A percentile compares a stretch with the other conserved stretches of the same genome.
Evolutionary conservation across 768 basidiomycete species (phyloP).

Genomic region (Kondoa subrosea): DNA sequence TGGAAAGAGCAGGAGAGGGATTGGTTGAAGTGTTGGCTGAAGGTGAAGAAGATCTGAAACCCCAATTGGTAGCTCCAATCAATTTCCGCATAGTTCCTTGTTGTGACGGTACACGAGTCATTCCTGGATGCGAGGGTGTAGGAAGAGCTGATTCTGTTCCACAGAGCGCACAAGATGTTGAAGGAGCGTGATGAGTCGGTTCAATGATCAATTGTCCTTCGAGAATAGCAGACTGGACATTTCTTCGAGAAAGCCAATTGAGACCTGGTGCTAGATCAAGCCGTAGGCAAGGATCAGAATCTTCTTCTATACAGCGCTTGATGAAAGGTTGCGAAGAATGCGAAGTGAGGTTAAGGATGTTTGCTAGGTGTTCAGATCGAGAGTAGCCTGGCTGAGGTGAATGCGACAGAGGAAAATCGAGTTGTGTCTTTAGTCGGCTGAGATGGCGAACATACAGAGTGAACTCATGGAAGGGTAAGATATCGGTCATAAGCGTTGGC

Average conservation of each 20-base stretch:
- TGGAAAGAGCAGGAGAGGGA: not conserved
- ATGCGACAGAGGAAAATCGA: not conserved
- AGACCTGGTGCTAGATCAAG: constrained; percentile 85
- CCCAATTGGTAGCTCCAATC: constrained; percentile 8
- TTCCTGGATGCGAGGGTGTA: not conserved
- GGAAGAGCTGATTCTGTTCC: constrained; percentile 11
- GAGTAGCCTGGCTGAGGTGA: not conserved
- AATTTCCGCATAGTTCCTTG: not conserved
- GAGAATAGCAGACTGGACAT: constrained; percentile 67
- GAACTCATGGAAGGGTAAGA: constrained; percentile 29
- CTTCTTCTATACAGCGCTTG: constrained; percentile 28
- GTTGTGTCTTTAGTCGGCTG: constrained; percentile 14
- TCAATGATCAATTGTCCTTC: constrained; percentile 74
- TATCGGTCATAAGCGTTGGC: constrained; percentile 23
- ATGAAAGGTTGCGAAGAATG: constrained; percentile 27
- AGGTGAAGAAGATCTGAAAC: constrained; percentile 5
- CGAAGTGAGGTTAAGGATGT: constrained; percentile 24
- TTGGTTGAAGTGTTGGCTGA: constrained; percentile 3
- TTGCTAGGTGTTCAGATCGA: constrained; percentile 18
- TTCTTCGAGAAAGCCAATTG: constrained; percentile 80
- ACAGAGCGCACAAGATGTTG: constrained; percentile 25
- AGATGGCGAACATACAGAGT: constrained; percentile 26
- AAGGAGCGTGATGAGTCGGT: constrained; percentile 35
- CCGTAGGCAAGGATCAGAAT: constrained; percentile 75
- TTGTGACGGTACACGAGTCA: not conserved